phyloP scores from a whole-genome alignment of 164 flowering plant genomes.

The Euptelea pleiosperma region DNA sequence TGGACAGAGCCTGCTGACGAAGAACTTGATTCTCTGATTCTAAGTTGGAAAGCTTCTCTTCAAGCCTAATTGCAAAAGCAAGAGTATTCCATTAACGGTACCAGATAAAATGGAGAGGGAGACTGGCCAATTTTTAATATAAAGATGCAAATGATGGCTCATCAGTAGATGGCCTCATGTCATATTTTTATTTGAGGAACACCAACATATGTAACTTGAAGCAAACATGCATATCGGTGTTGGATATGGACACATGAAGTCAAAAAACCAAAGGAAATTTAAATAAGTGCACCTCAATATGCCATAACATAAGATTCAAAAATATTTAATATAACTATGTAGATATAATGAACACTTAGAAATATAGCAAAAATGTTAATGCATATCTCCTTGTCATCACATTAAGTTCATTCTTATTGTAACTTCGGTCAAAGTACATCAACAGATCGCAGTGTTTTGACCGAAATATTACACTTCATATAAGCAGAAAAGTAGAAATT shows the following conservation, averaged over 20 bases:
- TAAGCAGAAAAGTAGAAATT: too few relatives aligned
- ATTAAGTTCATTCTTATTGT: too few relatives aligned
- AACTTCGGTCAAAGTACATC: too few relatives aligned
- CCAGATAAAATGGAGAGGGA: conserved; percentile 3
- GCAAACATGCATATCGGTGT: background rate
- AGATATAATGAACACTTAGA: background rate
- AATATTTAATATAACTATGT: background rate
- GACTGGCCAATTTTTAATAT: background rate
- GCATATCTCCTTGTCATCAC: too few relatives aligned
- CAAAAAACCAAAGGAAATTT: background rate
- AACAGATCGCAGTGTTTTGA: too few relatives aligned
- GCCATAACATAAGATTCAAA: background rate
- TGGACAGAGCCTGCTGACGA: conserved; percentile 92
- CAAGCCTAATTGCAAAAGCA: conserved; percentile 62
- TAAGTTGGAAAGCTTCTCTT: conserved; percentile 81
- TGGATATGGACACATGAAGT: background rate
- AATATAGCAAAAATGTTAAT: too few relatives aligned
- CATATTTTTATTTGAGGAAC: background rate
- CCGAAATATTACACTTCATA: too few relatives aligned
- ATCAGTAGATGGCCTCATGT: background rate
- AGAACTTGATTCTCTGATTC: conserved; percentile 97
- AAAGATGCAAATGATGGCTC: background rate
- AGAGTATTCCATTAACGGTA: background rate
- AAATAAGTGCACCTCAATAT: background rate
- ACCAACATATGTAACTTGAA: conserved; percentile 4